phyloP scores from a whole-genome alignment of 192 early-diverging fungal species.

The Phlyctochytrium planicorne region DNA sequence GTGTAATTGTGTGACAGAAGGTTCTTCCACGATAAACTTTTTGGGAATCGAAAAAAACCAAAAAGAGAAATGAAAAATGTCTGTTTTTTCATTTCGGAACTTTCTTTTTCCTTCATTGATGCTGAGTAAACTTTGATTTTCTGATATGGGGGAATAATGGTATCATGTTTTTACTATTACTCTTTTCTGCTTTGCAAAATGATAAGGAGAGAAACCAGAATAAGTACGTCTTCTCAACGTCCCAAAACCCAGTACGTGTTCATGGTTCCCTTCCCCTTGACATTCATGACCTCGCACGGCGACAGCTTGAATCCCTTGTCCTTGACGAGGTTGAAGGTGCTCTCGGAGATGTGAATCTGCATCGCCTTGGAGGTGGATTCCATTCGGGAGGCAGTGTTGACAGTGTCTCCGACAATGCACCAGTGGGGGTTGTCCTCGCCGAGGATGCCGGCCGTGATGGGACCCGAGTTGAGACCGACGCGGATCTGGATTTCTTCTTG shows the following conservation, averaged over 20 bases:
- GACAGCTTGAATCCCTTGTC: slow-evolving; percentile 24
- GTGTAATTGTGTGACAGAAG: no score
- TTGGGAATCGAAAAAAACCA: no score
- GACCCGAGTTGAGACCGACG: slow-evolving; percentile 47
- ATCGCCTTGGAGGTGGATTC: slow-evolving; percentile 42
- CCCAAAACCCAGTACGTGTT: slow-evolving; percentile 4
- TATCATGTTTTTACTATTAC: no score
- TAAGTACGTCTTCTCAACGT: background rate
- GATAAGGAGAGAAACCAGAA: background rate
- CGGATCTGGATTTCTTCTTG: slow-evolving; percentile 41
- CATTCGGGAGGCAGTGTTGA: slow-evolving; percentile 46
- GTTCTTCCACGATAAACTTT: no score
- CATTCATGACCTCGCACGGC: slow-evolving; percentile 13
- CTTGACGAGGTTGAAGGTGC: slow-evolving; percentile 30
- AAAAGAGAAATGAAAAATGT: no score
- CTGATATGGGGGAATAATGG: no score
- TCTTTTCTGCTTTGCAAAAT: no score
- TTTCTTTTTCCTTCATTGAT: no score
- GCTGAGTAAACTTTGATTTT: no score
- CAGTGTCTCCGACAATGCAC: slow-evolving; percentile 51
- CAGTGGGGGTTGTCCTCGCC: slow-evolving; percentile 46
- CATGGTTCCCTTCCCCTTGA: slow-evolving; percentile 10
- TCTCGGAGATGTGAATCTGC: slow-evolving; percentile 43
- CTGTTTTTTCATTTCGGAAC: no score
- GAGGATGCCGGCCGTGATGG: slow-evolving; percentile 44